Percentiles rank a stretch among this genome's conserved stretches.
Conservation (phyloP, 129 eudicot species). For the Mikania micrantha region DNA sequence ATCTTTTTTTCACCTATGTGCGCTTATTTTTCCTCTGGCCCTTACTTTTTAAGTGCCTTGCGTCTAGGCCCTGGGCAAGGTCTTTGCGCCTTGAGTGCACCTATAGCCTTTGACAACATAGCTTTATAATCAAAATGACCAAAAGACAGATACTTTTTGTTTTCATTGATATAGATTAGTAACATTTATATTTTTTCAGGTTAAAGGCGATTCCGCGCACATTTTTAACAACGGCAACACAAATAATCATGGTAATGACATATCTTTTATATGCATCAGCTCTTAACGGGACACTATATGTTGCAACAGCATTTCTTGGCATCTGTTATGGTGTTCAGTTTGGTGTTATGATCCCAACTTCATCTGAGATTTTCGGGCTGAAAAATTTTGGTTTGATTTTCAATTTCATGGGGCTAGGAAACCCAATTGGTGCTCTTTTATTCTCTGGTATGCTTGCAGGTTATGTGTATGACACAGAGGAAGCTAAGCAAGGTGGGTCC, state of each 20-base stretch:
- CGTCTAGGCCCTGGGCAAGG: no score
- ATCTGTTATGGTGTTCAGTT: constrained; percentile 83
- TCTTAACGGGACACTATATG: constrained; percentile 61
- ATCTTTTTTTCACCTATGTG: no score
- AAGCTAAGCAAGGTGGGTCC: constrained; percentile 62
- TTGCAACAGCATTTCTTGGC: constrained; percentile 81
- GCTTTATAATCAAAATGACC: neutral
- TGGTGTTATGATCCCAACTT: constrained; percentile 86
- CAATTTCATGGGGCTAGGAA: constrained; percentile 87
- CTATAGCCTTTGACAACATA: no score
- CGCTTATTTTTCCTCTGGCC: no score
- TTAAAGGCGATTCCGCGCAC: constrained; percentile 76
- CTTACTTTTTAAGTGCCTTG: no score
- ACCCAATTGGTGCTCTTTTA: constrained; percentile 79
- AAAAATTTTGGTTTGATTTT: constrained; percentile 73
- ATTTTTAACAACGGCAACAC: constrained; percentile 67
- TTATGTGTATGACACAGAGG: constrained; percentile 70
- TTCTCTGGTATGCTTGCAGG: constrained; percentile 89
- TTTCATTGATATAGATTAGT: neutral
- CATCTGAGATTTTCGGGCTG: constrained; percentile 88
- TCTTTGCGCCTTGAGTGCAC: no score
- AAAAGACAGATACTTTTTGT: neutral
- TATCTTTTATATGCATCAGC: constrained; percentile 84
- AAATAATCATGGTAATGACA: constrained; percentile 56
- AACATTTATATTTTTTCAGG: constrained; percentile 32